Conservation (phyloP, 345 rosid genomes). For the Toxicodendron radicans region DNA sequence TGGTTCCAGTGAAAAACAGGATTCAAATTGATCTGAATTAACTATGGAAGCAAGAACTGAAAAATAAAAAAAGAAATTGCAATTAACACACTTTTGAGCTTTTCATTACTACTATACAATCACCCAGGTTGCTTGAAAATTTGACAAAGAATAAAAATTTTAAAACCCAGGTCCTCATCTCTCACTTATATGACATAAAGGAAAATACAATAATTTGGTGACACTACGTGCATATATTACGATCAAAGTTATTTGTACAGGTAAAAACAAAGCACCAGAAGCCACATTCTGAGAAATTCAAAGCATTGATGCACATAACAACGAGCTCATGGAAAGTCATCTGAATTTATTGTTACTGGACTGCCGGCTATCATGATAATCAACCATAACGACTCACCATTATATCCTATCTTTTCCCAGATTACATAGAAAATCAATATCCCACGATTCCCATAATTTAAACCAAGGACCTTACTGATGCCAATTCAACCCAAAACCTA, state of each 20-base stretch:
- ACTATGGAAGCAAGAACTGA: neutral
- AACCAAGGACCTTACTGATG: conserved; percentile 15
- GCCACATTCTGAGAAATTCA: neutral
- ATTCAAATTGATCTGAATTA: neutral
- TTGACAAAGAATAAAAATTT: neutral
- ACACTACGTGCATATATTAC: neutral
- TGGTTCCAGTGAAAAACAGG: neutral
- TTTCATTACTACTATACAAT: neutral
- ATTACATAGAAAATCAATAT: conserved; percentile 1
- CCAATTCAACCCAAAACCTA: neutral
- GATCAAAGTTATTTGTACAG: neutral
- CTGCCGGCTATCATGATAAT: conserved; percentile 4
- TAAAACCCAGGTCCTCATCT: neutral
- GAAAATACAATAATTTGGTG: neutral
- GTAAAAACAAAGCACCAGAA: neutral
- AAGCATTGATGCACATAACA: conserved; percentile 6
- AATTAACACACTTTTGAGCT: neutral
- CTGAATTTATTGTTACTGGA: neutral
- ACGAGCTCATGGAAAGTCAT: neutral
- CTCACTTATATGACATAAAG: neutral
- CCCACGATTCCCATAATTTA: conserved; percentile 4
- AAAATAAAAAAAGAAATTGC: neutral
- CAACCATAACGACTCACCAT: neutral
- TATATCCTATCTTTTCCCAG: neutral
- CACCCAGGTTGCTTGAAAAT: neutral